Percentiles rank a stretch among this genome's conserved stretches.
These are phyloP conservation scores for Trichoderma gamsii DNA, from an alignment of 495 filamentous ascomycete genomes.

Conservation along the genomic window DNA sequence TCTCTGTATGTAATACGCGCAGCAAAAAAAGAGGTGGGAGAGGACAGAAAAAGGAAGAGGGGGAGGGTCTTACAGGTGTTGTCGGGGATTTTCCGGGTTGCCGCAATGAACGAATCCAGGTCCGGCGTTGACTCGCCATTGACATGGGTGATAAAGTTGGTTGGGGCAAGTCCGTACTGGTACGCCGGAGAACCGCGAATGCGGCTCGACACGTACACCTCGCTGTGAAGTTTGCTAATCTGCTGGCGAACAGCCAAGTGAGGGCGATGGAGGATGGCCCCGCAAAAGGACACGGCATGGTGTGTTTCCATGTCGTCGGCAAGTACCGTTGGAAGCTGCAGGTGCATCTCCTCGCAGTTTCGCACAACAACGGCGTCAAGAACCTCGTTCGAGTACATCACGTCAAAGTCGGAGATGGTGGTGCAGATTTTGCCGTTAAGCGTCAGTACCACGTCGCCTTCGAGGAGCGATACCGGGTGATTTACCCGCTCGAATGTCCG, in stretches of 20 bases:
- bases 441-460: constrained; percentile 89
- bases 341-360: constrained; percentile 66
- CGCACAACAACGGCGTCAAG: constrained; percentile 86
- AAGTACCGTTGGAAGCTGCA: constrained; percentile 79
- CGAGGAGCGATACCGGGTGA: constrained; percentile 67
- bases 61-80: constrained; percentile 63
- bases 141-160: constrained; percentile 95
- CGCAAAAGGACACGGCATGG: constrained; percentile 88
- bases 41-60: not conserved
- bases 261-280: constrained; percentile 84
- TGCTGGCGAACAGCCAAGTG: constrained; percentile 97
- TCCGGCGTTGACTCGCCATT: constrained; percentile 80
- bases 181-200: constrained; percentile 81
- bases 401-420: constrained; percentile 81
- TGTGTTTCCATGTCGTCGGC: constrained; percentile 90
- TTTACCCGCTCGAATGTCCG: constrained; percentile 53
- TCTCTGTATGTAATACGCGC: not conserved
- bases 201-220: constrained; percentile 90
- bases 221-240: constrained; percentile 90
- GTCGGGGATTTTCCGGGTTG: constrained; percentile 80
- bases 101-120: constrained; percentile 68
- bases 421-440: constrained; percentile 91
- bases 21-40: constrained; percentile 5
- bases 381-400: constrained; percentile 87
- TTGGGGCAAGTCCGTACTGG: constrained; percentile 88